phyloP scores from a whole-genome alignment of 352 stramenopile species.

The Globisporangium solare region DNA sequence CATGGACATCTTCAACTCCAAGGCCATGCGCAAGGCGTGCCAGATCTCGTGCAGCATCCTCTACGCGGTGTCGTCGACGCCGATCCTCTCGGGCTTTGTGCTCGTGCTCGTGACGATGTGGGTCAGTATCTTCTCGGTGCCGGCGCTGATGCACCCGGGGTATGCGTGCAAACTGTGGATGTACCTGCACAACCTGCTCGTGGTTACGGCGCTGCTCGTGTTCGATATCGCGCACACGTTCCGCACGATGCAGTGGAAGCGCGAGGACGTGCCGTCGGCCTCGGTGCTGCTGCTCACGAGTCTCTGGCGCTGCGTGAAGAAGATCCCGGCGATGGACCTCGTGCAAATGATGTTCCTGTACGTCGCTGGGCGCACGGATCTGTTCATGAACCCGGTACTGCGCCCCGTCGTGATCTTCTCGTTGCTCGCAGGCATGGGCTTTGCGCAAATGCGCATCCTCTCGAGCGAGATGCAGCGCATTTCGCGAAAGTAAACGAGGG shows the following conservation, averaged over 20 bases:
- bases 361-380: slow-evolving; percentile 56
- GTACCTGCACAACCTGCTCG: slow-evolving; percentile 51
- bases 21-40: slow-evolving; percentile 60
- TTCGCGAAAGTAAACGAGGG: slow-evolving; percentile 27
- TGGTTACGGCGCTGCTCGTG: slow-evolving; percentile 59
- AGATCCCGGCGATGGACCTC: slow-evolving; percentile 42
- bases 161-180: slow-evolving; percentile 66
- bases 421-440: slow-evolving; percentile 31
- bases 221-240: slow-evolving; percentile 66
- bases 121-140: slow-evolving; percentile 47
- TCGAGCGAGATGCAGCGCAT: slow-evolving; percentile 54
- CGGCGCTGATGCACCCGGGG: slow-evolving; percentile 60
- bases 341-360: slow-evolving; percentile 56
- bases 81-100: slow-evolving; percentile 54
- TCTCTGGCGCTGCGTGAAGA: slow-evolving; percentile 42
- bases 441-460: slow-evolving; percentile 49
- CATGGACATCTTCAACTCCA: slow-evolving; percentile 71
- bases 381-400: slow-evolving; percentile 73
- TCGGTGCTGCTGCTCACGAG: slow-evolving; percentile 45
- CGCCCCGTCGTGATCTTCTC: slow-evolving; percentile 61
- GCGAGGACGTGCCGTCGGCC: slow-evolving; percentile 56
- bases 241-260: slow-evolving; percentile 61
- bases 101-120: slow-evolving; percentile 46
- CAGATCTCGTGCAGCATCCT: slow-evolving; percentile 73
- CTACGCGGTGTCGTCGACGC: slow-evolving; percentile 63